Evolutionary conservation across 192 early-diverging fungal species (phyloP).

Genomic region (Powellomyces hirtus): DNA sequence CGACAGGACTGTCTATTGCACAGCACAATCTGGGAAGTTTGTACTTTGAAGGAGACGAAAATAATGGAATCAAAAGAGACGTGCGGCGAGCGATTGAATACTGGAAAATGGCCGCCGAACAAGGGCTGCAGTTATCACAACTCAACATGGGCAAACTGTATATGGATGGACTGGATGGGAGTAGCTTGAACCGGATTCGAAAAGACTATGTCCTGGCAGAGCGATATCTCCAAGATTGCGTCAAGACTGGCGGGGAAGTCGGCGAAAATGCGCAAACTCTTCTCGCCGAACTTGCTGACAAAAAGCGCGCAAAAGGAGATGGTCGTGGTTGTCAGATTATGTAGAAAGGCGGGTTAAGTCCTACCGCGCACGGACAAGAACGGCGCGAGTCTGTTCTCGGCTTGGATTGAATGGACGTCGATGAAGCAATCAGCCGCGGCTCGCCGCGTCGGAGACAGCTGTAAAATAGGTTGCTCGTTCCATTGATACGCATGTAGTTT

Average conservation of each 20-base stretch:
- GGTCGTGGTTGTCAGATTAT: too few species aligned
- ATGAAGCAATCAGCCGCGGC: too few species aligned
- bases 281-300: too few species aligned
- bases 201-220: background rate
- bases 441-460: too few species aligned
- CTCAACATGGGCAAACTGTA: slow-evolving; percentile 43
- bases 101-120: slow-evolving; percentile 43
- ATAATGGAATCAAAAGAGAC: slow-evolving; percentile 7
- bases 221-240: background rate
- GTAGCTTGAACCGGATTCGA: background rate
- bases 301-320: too few species aligned
- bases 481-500: background rate
- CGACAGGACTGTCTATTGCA: slow-evolving; percentile 36
- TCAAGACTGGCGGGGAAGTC: too few species aligned
- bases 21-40: slow-evolving; percentile 41
- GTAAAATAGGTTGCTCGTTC: too few species aligned
- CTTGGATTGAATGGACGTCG: too few species aligned
- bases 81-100: slow-evolving; percentile 35
- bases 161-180: slow-evolving; percentile 15
- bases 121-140: slow-evolving; percentile 30
- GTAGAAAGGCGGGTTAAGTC: too few species aligned
- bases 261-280: too few species aligned
- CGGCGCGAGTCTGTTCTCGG: too few species aligned
- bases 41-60: slow-evolving; percentile 16
- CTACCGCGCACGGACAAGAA: too few species aligned